Percentiles rank a stretch among this genome's conserved stretches.
phyloP scores from a whole-genome alignment of 2,329 filamentous ascomycete genomes.

The Penicillium italicum region DNA sequence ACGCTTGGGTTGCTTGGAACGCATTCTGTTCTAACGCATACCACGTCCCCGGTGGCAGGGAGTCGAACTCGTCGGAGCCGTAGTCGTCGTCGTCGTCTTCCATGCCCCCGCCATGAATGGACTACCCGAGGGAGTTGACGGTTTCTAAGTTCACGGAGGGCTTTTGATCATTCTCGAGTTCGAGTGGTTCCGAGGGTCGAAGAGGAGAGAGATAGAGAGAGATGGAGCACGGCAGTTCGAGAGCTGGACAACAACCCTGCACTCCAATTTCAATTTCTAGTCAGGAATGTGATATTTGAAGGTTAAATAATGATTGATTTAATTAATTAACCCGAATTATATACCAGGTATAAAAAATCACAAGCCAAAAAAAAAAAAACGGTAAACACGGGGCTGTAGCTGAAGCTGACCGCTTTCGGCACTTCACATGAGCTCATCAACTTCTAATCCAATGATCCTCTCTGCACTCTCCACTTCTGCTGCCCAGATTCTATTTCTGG shows the following conservation, averaged over 20 bases:
- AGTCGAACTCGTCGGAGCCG: constrained; percentile 49
- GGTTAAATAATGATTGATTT: not conserved
- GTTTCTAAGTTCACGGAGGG: not conserved
- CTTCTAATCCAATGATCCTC: constrained; percentile 20
- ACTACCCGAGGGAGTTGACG: not conserved
- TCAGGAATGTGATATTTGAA: not conserved
- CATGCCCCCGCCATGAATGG: constrained; percentile 45
- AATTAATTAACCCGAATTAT: not conserved
- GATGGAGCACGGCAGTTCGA: not conserved
- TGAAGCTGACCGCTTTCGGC: constrained; percentile 26
- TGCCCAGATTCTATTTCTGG: constrained; percentile 13
- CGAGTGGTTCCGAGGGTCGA: not conserved
- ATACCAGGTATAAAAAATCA: not conserved
- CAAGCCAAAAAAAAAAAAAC: not conserved
- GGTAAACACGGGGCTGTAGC: constrained; percentile 2
- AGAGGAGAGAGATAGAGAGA: not conserved
- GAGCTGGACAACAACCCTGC: not conserved
- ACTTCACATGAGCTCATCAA: constrained; percentile 34
- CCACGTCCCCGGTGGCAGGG: constrained; percentile 42
- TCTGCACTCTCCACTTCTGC: constrained; percentile 15
- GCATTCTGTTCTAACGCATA: constrained; percentile 47
- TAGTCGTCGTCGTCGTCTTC: constrained; percentile 46
- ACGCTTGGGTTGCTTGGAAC: constrained; percentile 42
- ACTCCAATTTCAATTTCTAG: constrained; percentile 1
- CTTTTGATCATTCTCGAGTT: not conserved